Evolutionary conservation across 225 moss, liverwort and hornwort genomes (phyloP), one percentile per base, ranked within the genome.

Genomic region (Asterella californica): DNA sequence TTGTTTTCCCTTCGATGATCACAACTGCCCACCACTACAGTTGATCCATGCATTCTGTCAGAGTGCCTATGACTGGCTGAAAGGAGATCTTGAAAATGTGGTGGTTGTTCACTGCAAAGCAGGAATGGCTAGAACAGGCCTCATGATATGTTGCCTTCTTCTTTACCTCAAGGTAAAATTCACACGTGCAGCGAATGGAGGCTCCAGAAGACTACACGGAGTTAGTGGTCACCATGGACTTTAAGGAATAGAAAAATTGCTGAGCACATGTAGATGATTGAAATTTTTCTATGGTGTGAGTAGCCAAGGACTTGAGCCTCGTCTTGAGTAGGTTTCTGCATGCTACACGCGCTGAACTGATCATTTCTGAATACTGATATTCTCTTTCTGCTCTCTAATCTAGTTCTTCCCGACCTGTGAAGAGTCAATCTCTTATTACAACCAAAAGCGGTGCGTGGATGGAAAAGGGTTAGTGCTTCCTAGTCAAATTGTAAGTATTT

Each of bases 21-120:
- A 97, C 91, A 94, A 97, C 67, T 94, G 94, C 84, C 97, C 97
- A 61, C 97, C 90, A 48, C 79, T 97, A 54, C 94, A 94, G 81
- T 79, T 94, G 75, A 84, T 97, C 70, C 82, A 90, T 29, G 90
- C 94, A 14, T 97, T 97, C 66, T 97, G 97, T 84, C 94, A 91
- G 80, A 97, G 97, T 88, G 97, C 97, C 18, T 97, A 97, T 81
- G 88, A 94, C 59, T 97, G 97, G 97, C 79, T 97, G 78, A 97
- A 94, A 85, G 90, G 97, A 36, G 94, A 97, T 80, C 91, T 97
- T 75, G 97, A 97, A 83, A 97, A 97, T 82, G 97, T 97, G 84
- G 97, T 97, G 49, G 97, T 97, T 62, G 89, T 97, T 83, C 97
- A 97, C 85, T 97, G 97, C 88, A 97, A 97, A 87, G 97, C 97